Evolutionary conservation across 2,329 filamentous ascomycete genomes (phyloP).

Genomic region (Fusarium sp.): DNA sequence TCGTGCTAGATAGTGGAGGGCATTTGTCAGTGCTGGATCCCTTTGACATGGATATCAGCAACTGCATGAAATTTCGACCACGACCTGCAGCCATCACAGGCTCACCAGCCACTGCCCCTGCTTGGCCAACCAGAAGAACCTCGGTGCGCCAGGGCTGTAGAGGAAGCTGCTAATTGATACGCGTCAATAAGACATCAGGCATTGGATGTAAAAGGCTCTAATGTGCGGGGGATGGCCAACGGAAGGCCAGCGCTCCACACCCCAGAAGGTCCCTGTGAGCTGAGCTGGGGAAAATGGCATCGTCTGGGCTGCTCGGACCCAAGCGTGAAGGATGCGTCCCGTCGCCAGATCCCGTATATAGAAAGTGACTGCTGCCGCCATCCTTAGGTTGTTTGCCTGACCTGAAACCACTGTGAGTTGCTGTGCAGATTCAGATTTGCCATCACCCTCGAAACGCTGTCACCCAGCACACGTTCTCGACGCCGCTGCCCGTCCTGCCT

Average conservation of each 20-base stretch:
- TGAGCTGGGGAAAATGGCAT: constrained; percentile 24
- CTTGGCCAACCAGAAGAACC: constrained; percentile 36
- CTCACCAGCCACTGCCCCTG: constrained; percentile 25
- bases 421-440: constrained; percentile 28
- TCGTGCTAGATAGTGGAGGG: no score
- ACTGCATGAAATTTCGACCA: constrained; percentile 4
- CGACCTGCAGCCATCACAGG: constrained; percentile 31
- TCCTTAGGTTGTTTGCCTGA: constrained; percentile 23
- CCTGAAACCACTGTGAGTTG: constrained; percentile 42
- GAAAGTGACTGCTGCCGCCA: constrained; percentile 46
- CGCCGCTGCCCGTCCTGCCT: constrained; percentile 25
- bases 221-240: constrained; percentile 47
- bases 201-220: constrained; percentile 32
- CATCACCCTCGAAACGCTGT: constrained; percentile 30
- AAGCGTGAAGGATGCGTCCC: constrained; percentile 27
- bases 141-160: constrained; percentile 27
- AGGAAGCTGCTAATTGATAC: constrained; percentile 39
- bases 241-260: constrained; percentile 45
- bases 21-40: constrained; percentile 13
- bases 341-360: constrained; percentile 44
- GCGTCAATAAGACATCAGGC: constrained; percentile 46
- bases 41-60: constrained; percentile 19
- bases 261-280: constrained; percentile 31
- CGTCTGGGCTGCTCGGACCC: constrained; percentile 11
- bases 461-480: constrained; percentile 30